Percentiles rank a stretch among this genome's conserved stretches.
These are phyloP conservation scores for Hyphodiscus hymeniophilus DNA, from an alignment of 495 filamentous ascomycete species.

Conservation along the genomic window DNA sequence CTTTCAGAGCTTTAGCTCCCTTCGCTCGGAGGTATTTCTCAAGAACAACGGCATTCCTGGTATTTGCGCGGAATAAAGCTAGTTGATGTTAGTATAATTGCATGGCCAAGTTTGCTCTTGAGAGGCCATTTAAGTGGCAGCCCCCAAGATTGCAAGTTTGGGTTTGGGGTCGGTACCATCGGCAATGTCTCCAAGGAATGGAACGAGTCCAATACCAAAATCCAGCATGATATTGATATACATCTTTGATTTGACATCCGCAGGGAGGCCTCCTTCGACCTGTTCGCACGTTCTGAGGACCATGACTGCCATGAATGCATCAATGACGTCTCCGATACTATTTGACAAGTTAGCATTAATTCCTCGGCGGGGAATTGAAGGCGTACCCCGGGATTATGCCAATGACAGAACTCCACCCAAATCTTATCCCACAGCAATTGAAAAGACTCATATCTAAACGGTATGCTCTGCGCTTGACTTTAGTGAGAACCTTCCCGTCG, in stretches of 20 bases:
- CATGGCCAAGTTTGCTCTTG: too few relatives aligned
- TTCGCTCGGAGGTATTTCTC: conserved; percentile 61
- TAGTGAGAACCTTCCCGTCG: conserved; percentile 70
- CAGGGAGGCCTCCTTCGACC: conserved; percentile 64
- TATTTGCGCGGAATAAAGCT: conserved; percentile 55
- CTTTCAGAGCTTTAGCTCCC: conserved; percentile 38
- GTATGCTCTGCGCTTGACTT: conserved; percentile 75
- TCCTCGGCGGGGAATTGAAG: background rate
- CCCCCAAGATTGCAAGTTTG: too few relatives aligned
- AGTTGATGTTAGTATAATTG: background rate
- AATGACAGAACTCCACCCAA: conserved; percentile 79
- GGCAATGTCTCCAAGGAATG: conserved; percentile 74
- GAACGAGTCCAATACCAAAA: conserved; percentile 73
- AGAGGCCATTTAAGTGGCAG: too few relatives aligned
- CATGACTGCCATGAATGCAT: conserved; percentile 59
- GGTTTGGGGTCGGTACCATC: too few relatives aligned
- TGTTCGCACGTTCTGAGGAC: conserved; percentile 58
- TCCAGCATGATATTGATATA: conserved; percentile 68
- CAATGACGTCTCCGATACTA: conserved; percentile 69
- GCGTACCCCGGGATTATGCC: conserved; percentile 72
- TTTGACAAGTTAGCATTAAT: background rate
- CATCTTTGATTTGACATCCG: conserved; percentile 53
- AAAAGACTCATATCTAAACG: conserved; percentile 71
- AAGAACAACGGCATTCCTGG: conserved; percentile 66
- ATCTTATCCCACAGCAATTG: conserved; percentile 63